Evolutionary conservation across 1,284 basidiomycete species (phyloP), one percentile per base, ranked within the genome.

Genomic region (Cryptococcus sp.): DNA sequence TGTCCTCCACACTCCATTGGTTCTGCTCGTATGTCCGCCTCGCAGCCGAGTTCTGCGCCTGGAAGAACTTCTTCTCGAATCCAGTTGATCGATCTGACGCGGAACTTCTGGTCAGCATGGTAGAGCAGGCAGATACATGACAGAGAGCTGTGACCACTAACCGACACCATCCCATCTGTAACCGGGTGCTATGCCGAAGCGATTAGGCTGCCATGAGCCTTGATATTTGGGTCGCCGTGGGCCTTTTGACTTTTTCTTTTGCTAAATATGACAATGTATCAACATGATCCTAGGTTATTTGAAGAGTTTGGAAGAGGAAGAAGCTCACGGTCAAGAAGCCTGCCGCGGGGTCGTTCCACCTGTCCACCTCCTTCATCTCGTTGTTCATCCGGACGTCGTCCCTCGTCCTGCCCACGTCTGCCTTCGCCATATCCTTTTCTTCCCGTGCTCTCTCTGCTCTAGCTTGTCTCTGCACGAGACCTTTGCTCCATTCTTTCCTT

Each of bases 401-500:
- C 1, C 51, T 53, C 15, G 46, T 47, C 80, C 93, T 81, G 5
- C 91, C 88, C 65, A 96, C 89, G 25, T 85, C 84, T 62, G 81
- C 83, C 22, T 78, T 81, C 51, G 81, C 84, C 76, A 89, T 86
- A 67, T 85, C 86, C 77, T 88, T 86, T 70, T 89, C 73, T 66
- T 91, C 86, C 57, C 78, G 71, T 66, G 78, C 84, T 70, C 81
- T 80, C 71, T 84, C 85, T 76, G 91, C 88, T 47, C 82, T 80
- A 59, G 92, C 88, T 35, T 90, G 87, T 55, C 88, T 82, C 80
- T 99, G 93, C 23, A 91, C 88, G 38, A 96, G 72, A 23, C 96
- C 96, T 78, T 94, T 97, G 0, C 90, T 91, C 96, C 96, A 99
- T 73, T 94, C 90, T 87, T 93, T 90, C 81, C 92, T 93, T 76